A percentile compares a stretch with the other conserved stretches of the same genome.
Evolutionary conservation across 345 rosid genomes (phyloP).

Genomic region (Salix caprea): DNA sequence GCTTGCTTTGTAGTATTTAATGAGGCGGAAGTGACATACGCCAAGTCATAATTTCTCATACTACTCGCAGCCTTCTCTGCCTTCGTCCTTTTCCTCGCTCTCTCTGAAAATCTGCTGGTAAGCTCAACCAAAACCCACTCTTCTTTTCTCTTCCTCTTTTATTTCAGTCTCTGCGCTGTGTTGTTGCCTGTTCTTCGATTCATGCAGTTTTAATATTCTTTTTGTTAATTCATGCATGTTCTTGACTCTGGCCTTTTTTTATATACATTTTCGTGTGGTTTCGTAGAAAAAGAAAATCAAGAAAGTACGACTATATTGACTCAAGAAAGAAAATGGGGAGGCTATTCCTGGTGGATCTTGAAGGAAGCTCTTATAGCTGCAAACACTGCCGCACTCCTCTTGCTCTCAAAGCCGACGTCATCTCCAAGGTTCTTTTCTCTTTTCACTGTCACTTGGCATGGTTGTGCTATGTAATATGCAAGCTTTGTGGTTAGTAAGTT

Average conservation of each 20-base stretch:
- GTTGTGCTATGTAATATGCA: no score
- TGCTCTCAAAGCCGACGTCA: conserved; percentile 43
- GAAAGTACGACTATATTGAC: neutral
- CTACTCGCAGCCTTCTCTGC: neutral
- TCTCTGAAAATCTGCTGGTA: conserved; percentile 3
- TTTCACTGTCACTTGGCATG: neutral
- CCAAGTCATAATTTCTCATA: neutral
- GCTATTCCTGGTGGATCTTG: conserved; percentile 48
- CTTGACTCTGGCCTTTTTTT: neutral
- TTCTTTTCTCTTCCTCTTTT: neutral
- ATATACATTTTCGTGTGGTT: neutral
- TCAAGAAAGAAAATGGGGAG: conserved; percentile 52
- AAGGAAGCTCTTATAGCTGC: conserved; percentile 62
- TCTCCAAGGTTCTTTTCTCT: conserved; percentile 52
- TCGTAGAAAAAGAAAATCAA: neutral
- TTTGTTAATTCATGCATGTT: neutral
- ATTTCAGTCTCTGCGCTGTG: neutral
- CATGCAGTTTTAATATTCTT: neutral
- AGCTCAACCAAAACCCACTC: neutral
- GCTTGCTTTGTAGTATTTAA: no score
- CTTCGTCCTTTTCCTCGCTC: neutral
- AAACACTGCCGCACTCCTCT: conserved; percentile 71
- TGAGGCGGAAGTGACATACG: no score
- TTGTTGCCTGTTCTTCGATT: neutral
- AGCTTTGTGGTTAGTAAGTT: no score